phyloP scores from a whole-genome alignment of 352 stramenopile genomes.

The Phytophthora fragariae region DNA sequence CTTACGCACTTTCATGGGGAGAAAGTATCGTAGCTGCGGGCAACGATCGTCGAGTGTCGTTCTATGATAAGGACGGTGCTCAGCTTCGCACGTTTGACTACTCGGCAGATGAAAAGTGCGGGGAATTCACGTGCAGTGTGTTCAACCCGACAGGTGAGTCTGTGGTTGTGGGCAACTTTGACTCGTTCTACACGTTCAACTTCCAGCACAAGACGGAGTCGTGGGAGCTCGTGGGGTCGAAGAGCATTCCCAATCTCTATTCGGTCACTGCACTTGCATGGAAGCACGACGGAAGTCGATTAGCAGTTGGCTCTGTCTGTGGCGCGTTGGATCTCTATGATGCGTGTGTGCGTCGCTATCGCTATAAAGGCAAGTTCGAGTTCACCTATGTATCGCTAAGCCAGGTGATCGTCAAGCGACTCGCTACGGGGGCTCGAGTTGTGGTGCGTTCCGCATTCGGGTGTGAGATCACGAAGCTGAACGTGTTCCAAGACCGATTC shows the following conservation, averaged over 20 bases:
- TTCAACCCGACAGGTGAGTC: slow-evolving; percentile 93
- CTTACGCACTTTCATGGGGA: slow-evolving; percentile 93
- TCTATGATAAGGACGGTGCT: slow-evolving; percentile 92
- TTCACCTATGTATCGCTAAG: slow-evolving; percentile 95
- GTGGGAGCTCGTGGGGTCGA: slow-evolving; percentile 86
- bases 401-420: slow-evolving; percentile 94
- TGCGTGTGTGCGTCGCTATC: slow-evolving; percentile 90
- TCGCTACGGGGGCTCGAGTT: slow-evolving; percentile 85
- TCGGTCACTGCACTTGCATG: slow-evolving; percentile 92
- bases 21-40: slow-evolving; percentile 91
- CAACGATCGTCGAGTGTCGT: slow-evolving; percentile 91
- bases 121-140: slow-evolving; percentile 81
- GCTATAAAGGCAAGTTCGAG: slow-evolving; percentile 96
- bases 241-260: slow-evolving; percentile 93
- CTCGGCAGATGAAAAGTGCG: slow-evolving; percentile 79
- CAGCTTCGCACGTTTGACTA: slow-evolving; percentile 93
- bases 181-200: slow-evolving; percentile 92
- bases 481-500: slow-evolving; percentile 95
- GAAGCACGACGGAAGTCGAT: slow-evolving; percentile 90
- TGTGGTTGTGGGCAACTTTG: slow-evolving; percentile 94
- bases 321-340: slow-evolving; percentile 94
- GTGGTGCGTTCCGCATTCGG: slow-evolving; percentile 92
- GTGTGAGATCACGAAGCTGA: slow-evolving; percentile 94
- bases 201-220: slow-evolving; percentile 86
- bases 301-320: slow-evolving; percentile 93